A percentile compares a stretch with the other conserved stretches of the same genome.
phyloP scores from a whole-genome alignment of 2,329 filamentous ascomycete genomes.

The Talaromyces albobiverticillius region DNA sequence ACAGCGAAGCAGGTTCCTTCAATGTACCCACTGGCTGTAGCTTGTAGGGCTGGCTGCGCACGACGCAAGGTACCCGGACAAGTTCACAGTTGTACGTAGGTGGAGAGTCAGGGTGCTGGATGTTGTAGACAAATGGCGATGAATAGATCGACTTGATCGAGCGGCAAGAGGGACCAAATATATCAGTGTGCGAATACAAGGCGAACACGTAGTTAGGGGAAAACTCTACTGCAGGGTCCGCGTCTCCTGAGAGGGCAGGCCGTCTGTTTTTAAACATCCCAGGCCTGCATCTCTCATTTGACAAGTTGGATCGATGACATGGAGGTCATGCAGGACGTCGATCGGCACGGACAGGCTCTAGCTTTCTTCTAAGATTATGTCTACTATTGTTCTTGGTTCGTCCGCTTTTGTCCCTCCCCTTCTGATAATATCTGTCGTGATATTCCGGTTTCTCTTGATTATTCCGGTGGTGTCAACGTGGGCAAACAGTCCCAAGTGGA shows the following conservation, averaged over 20 bases:
- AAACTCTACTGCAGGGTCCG: constrained; percentile 17
- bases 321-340: constrained; percentile 45
- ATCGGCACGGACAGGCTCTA: constrained; percentile 38
- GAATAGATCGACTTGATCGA: constrained; percentile 9
- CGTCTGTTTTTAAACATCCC: constrained; percentile 16
- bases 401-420: background rate
- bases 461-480: constrained; percentile 9
- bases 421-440: background rate
- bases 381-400: constrained; percentile 18
- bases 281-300: constrained; percentile 40
- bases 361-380: constrained; percentile 24
- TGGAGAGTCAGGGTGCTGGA: background rate
- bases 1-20: background rate
- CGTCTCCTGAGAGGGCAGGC: constrained; percentile 14
- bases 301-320: constrained; percentile 35
- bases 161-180: constrained; percentile 11
- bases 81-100: background rate
- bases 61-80: constrained; percentile 13
- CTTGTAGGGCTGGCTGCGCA: constrained; percentile 9
- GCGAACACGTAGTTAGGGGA: constrained; percentile 17
- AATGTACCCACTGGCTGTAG: constrained; percentile 3
- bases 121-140: background rate
- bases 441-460: constrained; percentile 11
- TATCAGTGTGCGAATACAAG: constrained; percentile 17
- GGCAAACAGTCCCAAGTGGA: background rate